Evolutionary conservation across 1,284 basidiomycete species (phyloP), one percentile per base, ranked within the genome.

Genomic region (Apiotrichum domesticum): DNA sequence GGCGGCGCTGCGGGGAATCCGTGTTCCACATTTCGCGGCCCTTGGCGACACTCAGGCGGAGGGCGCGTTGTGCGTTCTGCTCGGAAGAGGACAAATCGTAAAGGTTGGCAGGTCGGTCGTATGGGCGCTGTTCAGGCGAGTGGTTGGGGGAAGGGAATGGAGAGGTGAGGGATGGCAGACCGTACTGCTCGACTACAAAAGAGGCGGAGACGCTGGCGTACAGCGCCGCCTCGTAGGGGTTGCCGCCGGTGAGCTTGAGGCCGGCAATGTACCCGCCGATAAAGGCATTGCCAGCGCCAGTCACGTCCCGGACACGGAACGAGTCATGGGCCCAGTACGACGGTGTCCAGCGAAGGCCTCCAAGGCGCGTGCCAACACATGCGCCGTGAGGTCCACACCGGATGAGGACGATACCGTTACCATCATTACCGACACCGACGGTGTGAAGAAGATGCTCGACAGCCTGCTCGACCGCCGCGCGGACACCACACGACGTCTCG

Each of bases 181-280:
- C 72, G 44, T 66, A 55, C 57, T 74, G 73, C 57, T 75, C 66
- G 11, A 73, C 68, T 3, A 70, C 62, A 50, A 73, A 75, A 10
- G 73, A 75, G 2, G 72, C 63, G 1, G 73, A 70, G 35, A 74
- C 65, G 9, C 66, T 69, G 6, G 54, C 73, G 63, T 71, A 71
- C 14, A 72, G 53, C 1, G 62, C 56, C 11, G 73, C 73, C 49
- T 68, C 62, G 51, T 69, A 74, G 3, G 67, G 57, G 56, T 75
- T 66, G 15, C 66, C 66, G 29, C 60, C 37, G 1, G 67, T 59
- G 2, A 67, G 41, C 13, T 52, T 52, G 11, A 74, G 52, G 3
- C 73, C 73, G 11, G 72, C 72, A 6, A 70, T 59, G 45, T 62
- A 72, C 14, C 73, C 73, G n/a, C 73, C 73, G 6, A 75, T 54